Base-by-base conservation (phyloP, 805 yeast species). In the Starmerella vaccinii region DNA sequence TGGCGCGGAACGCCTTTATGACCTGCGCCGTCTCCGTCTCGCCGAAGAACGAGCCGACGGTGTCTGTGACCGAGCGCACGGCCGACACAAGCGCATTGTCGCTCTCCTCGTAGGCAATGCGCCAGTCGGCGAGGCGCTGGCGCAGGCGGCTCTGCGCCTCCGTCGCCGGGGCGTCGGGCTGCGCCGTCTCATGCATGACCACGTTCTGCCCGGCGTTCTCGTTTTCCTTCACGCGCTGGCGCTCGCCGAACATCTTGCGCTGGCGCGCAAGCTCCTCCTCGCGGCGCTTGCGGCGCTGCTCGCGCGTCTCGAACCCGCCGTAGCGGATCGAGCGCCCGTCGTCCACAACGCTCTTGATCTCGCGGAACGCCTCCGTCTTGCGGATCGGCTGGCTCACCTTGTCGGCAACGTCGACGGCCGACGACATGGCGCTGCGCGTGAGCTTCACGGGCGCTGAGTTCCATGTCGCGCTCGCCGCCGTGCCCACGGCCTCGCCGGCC, bases 11-110 rank as follows among this genome's bases (percentile, higher is more conserved):
- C 63, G 82, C 79, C 59, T 83, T 80, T 56, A 84, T 74, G n/a
- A 89, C 98, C 67, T 83, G 83, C 21, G 95, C 97, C 57, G 85
- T 80, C 71, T 92, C 99, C 33, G 97, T 92, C 71, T 92, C 99
- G 37, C 92, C 92, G 63, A 89, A 89, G 63, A 89, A 80, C 5
- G 95, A 87, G 46, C 92, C 82, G 50, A 92, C 71, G 63, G 86
- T 84, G 63, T 82, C 86, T 37, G 84, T 64, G 22, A 92, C 70
- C 19, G 90, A 84, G 71, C 98, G 80, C 49, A 92, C 69, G 37
- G 83, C 68, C 10, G 89, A 78, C 54, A 92, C 77, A 61, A 92
- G 72, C 8, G 96, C 96, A 67, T 92, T 92, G 61, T 90, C 97
- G 49, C 88, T 80, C 68, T 90, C 97, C 60, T 90, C 95, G 49